Evolutionary conservation across 2,329 filamentous ascomycete genomes (phyloP), one percentile per base, ranked within the genome.

Genomic region (Metarhizium robertsii): DNA sequence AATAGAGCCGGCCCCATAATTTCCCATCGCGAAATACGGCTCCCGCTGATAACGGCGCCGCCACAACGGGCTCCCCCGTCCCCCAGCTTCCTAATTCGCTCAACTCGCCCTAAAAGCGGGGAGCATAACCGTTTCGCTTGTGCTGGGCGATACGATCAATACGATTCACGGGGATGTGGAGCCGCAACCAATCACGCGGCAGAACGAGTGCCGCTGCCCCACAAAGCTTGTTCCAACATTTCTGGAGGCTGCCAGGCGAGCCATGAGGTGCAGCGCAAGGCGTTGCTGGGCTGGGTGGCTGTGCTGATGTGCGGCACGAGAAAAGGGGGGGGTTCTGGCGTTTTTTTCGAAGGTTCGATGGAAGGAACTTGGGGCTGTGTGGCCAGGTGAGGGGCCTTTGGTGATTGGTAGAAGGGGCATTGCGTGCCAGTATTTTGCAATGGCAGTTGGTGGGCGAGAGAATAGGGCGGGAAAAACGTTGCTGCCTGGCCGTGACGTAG

Each of bases 21-120:
- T 50, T 38, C 8, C 25, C 34, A 49, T 34, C 20, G 47, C 53
- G 53, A 54, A 46, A 50, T 54, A 50, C 53, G 53, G 3, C 18
- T 46, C 11, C 18, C 43, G n/a, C 11, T 11, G n/a, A 20, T 25
- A 8, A 6, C 3, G 14, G 18, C 6, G 7, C 43, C 43, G 43
- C 43, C 43, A 46, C 43, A 18, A 46, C 43, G 43, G 43, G 43
- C n/a, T 8, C 43, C 6, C 10, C 32, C 32, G 32, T 34, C 4
- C 25, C 25, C 25, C 25, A 25, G 25, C 25, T 25, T 25, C 25
- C 25, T 25, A 25, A 25, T 25, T 25, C 25, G 40, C 40, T 18
- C n/a, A 3, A 14, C 40, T 43, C 10, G 4, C n/a, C 40, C n/a
- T 6, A 43, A 43, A 43, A 43, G 16, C 11, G 40, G 11, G 43